Percentiles rank a stretch among this genome's conserved stretches.
Conservation (phyloP, 169 alveolate species). For the Perkinsus olseni region DNA sequence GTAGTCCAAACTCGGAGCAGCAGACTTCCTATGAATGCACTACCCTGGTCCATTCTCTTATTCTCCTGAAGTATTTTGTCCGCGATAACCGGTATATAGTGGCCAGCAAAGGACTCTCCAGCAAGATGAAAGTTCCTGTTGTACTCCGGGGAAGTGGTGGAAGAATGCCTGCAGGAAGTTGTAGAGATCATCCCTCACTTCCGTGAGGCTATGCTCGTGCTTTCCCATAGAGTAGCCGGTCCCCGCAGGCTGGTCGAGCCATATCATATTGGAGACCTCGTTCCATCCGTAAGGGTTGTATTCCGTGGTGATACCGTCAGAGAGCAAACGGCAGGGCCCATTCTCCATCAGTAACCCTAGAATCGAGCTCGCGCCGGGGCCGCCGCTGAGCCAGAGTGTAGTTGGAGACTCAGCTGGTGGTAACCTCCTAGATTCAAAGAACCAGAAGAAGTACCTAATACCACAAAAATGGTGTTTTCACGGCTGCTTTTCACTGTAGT, state of each 20-base stretch:
- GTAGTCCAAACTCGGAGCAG: neutral
- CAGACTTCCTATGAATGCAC: neutral
- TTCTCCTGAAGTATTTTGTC: neutral
- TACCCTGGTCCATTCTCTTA: neutral
- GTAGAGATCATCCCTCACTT: conserved; percentile 16
- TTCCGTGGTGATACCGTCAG: conserved; percentile 8
- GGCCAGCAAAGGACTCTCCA: conserved; percentile 77
- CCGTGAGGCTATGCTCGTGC: conserved; percentile 26
- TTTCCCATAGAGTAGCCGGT: conserved; percentile 54
- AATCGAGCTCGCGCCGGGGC: conserved; percentile 69
- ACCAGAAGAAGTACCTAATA: conserved; percentile 27
- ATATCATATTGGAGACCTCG: conserved; percentile 51
- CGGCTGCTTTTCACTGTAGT: no score
- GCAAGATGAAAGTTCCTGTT: conserved; percentile 50
- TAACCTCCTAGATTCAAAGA: neutral
- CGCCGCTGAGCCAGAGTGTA: conserved; percentile 73
- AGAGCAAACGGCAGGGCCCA: conserved; percentile 51
- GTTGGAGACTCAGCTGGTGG: conserved; percentile 57
- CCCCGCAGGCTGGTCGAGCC: conserved; percentile 74
- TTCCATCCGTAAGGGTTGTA: conserved; percentile 59
- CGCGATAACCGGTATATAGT: conserved; percentile 15
- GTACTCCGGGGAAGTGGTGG: conserved; percentile 39
- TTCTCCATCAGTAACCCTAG: conserved; percentile 60
- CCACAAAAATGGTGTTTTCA: no score
- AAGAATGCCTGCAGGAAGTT: conserved; percentile 46